A percentile compares a stretch with the other conserved stretches of the same genome.
Conservation (phyloP, 805 yeast species). For the Saitoella complicata region DNA sequence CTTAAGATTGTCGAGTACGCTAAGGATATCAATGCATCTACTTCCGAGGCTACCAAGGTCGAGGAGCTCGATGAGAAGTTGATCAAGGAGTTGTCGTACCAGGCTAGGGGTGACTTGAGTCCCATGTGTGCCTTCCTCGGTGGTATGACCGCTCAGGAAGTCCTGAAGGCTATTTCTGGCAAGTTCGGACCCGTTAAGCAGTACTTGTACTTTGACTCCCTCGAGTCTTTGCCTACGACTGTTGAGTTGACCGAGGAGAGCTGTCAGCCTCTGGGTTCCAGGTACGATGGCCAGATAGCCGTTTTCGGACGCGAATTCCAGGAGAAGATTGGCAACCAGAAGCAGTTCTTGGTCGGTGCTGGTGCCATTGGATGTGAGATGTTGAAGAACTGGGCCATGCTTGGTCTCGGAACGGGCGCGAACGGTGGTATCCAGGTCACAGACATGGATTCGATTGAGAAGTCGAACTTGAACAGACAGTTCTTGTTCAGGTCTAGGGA, state of each 20-base stretch:
- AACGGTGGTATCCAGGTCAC: slow-evolving; percentile 72
- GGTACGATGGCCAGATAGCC: slow-evolving; percentile 92
- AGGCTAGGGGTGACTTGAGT: slow-evolving; percentile 83
- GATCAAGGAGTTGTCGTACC: slow-evolving; percentile 58
- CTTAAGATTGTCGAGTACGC: slow-evolving; percentile 44
- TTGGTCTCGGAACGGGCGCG: slow-evolving; percentile 89
- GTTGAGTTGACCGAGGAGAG: slow-evolving; percentile 43
- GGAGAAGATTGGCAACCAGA: slow-evolving; percentile 53
- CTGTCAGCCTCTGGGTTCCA: slow-evolving; percentile 57
- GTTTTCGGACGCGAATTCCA: slow-evolving; percentile 76
- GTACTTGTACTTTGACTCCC: slow-evolving; percentile 81
- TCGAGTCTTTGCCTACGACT: slow-evolving; percentile 67
- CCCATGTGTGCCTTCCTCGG: slow-evolving; percentile 82
- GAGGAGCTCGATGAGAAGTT: slow-evolving; percentile 47
- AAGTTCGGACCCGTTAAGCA: slow-evolving; percentile 90
- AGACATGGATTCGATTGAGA: slow-evolving; percentile 89
- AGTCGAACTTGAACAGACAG: slow-evolving; percentile 90
- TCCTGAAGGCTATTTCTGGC: slow-evolving; percentile 84
- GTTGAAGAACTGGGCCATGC: slow-evolving; percentile 94
- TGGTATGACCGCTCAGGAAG: slow-evolving; percentile 93
- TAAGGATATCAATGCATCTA: slow-evolving; percentile 40
- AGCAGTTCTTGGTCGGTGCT: slow-evolving; percentile 86
- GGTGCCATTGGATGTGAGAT: slow-evolving; percentile 99
- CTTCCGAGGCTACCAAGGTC: slow-evolving; percentile 37
- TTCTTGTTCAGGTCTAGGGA: slow-evolving; percentile 87